Base-by-base conservation (phyloP, 176 grass and related monocot genomes). In the Triticum turgidum region DNA sequence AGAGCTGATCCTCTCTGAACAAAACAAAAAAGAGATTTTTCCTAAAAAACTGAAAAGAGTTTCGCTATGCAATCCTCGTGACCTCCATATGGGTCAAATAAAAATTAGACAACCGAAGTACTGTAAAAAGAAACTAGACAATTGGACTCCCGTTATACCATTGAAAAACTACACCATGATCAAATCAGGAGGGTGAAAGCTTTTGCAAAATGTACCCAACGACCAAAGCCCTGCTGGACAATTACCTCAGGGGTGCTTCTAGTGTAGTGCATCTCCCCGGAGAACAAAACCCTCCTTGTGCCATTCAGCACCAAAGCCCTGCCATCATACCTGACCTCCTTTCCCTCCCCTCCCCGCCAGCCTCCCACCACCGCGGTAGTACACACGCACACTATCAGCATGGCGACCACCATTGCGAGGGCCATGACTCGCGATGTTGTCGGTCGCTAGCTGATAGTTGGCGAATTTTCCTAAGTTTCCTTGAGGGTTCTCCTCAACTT, bases 181-280 rank as follows among this genome's bases (percentile, higher is more conserved):
- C 21, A 3, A 47, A 74, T 27, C 39, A 74, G 1, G 0, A 27
- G 71, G 6, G 14, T 74, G 5, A 17, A 74, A 25, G 61, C 22
- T 4, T 3, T 4, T 27, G 11, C 41, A 32, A 30, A 27, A 9
- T 18, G 27, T 25, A 58, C 12, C 11, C 70, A 76, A 34, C 33
- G 9, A 15, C 11, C 70, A 76, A 34, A 45, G 10, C 7, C 66
- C 27, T 25, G 35, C 59, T 17, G 13, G 33, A 64, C 59, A 24
- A 1, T 52, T 30, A 97, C 94, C 89, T 91, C 61, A 76, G 94
- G 94, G 20, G 87, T 93, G 68, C 94, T 97, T 85, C 91, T 90
- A n/a, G 91, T 84, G 63, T 96, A 93, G 77, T 96, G 94, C 67
- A 93, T 91, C 63, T 92, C 92, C 78, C 91, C 94, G 11, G n/a